Evolutionary conservation across 192 early-diverging fungal genomes (phyloP).

Genomic region (Linnemannia schmuckeri): DNA sequence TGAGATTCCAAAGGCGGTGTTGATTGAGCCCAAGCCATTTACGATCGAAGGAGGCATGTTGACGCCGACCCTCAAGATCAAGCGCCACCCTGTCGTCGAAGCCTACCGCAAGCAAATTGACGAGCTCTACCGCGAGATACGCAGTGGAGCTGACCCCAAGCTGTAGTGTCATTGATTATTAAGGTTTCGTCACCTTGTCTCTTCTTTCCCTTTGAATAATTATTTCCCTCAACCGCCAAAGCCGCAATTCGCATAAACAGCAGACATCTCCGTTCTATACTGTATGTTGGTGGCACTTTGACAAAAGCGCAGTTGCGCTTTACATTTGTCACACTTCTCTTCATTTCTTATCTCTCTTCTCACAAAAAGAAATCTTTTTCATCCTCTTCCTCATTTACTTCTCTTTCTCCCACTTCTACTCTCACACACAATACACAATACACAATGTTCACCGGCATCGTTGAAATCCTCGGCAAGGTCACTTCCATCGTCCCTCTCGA

Average conservation of each 20-base stretch:
- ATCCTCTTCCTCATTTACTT: neutral
- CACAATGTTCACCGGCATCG: conserved; percentile 97
- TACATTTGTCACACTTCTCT: neutral
- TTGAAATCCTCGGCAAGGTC: conserved; percentile 91
- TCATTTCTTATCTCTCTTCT: neutral
- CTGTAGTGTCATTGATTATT: neutral
- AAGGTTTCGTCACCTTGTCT: neutral
- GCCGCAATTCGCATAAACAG: neutral
- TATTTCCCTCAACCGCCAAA: neutral
- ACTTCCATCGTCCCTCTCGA: conserved; percentile 76
- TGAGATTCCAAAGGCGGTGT: conserved; percentile 73
- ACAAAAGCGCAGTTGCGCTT: neutral
- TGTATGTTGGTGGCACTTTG: neutral
- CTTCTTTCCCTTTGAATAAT: neutral
- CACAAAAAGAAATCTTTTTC: neutral
- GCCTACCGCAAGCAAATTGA: conserved; percentile 21
- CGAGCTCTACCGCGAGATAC: conserved; percentile 11
- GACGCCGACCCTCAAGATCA: conserved; percentile 90
- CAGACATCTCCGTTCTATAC: too few species aligned
- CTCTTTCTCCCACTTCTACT: neutral
- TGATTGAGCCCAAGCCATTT: conserved; percentile 71
- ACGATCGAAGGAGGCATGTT: conserved; percentile 75
- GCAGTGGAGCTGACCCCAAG: neutral
- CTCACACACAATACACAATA: neutral
- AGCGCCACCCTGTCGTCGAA: conserved; percentile 67